These are phyloP conservation scores for Penicillium argentinense DNA, from an alignment of 495 filamentous ascomycete species.

Conservation along the genomic window DNA sequence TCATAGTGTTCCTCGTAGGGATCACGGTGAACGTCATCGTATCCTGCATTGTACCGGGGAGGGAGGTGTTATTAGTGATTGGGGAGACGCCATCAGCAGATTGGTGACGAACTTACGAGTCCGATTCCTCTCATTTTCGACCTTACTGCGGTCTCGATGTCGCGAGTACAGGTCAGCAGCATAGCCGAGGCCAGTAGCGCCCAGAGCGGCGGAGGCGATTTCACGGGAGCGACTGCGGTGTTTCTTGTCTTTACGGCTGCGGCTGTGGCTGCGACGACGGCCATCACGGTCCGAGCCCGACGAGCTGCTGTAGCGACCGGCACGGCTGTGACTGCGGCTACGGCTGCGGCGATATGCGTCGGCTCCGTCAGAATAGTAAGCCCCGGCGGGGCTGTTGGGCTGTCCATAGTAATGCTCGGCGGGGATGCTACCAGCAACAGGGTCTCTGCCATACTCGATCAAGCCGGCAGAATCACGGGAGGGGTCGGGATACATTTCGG, in stretches of 20 bases:
- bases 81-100: neutral
- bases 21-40: slow-evolving; percentile 34
- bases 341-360: slow-evolving; percentile 27
- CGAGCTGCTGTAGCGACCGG: slow-evolving; percentile 16
- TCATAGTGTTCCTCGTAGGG: slow-evolving; percentile 46
- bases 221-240: slow-evolving; percentile 63
- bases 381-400: slow-evolving; percentile 34
- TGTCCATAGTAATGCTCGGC: slow-evolving; percentile 52
- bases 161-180: slow-evolving; percentile 69
- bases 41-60: too few species aligned
- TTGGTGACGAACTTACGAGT: slow-evolving; percentile 11
- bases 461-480: slow-evolving; percentile 61
- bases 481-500: slow-evolving; percentile 56
- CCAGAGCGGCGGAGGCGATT: slow-evolving; percentile 67
- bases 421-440: slow-evolving; percentile 55
- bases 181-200: slow-evolving; percentile 71
- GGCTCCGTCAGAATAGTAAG: slow-evolving; percentile 45
- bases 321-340: slow-evolving; percentile 22
- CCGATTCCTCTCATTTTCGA: slow-evolving; percentile 31
- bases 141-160: slow-evolving; percentile 60
- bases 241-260: slow-evolving; percentile 45
- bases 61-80: neutral
- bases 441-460: slow-evolving; percentile 78
- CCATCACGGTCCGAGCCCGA: slow-evolving; percentile 2
- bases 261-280: slow-evolving; percentile 19